phyloP scores from a whole-genome alignment of 2,329 filamentous ascomycete genomes.

The Metarhizium guizhouense region DNA sequence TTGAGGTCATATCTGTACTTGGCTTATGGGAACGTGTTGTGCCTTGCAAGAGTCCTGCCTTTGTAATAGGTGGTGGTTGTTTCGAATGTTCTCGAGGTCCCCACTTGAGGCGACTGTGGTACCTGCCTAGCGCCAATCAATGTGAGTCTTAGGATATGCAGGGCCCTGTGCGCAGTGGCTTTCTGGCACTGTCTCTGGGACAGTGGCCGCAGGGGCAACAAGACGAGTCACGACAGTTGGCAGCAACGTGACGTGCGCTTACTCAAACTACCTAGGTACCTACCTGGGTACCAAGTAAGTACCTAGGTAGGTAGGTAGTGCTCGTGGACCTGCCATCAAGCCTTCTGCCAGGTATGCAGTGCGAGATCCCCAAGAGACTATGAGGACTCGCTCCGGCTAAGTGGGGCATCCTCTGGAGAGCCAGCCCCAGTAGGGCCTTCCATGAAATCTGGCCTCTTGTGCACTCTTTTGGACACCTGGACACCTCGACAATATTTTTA shows the following conservation, averaged over 20 bases:
- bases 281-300: too few species aligned
- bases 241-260: neutral
- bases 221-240: neutral
- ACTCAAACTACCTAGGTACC: too few species aligned
- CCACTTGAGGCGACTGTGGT: constrained; percentile 2
- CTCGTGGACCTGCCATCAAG: too few species aligned
- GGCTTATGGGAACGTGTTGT: too few species aligned
- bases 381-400: constrained; percentile 15
- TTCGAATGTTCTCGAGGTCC: constrained; percentile 19
- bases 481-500: constrained; percentile 27
- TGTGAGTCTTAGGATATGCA: too few species aligned
- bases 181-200: constrained; percentile 1
- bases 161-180: neutral
- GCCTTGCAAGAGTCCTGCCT: neutral
- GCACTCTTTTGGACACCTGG: constrained; percentile 30
- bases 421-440: constrained; percentile 8
- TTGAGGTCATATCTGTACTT: too few species aligned
- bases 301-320: too few species aligned
- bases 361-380: neutral
- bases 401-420: constrained; percentile 15
- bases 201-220: neutral
- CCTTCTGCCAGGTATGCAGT: neutral
- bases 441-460: constrained; percentile 42
- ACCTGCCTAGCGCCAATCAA: too few species aligned
- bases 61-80: neutral